A percentile compares a stretch with the other conserved stretches of the same genome.
These are phyloP conservation scores for Tylopilus felleus DNA, from an alignment of 768 basidiomycete species.

Conservation along the genomic window DNA sequence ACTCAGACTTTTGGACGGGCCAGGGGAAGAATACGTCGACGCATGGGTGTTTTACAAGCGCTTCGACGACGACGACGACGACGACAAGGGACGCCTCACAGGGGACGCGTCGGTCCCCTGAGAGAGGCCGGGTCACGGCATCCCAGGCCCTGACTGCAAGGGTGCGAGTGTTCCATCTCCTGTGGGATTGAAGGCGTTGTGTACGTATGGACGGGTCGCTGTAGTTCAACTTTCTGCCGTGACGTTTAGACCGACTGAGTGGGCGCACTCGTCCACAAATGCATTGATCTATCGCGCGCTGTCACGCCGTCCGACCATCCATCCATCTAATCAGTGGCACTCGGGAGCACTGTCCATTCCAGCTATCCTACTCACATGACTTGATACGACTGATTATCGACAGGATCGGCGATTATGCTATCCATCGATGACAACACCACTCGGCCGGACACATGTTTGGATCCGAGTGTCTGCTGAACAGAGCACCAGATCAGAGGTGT, in stretches of 20 bases:
- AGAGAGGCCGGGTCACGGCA: not conserved
- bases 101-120: not conserved
- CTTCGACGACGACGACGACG: constrained; percentile 44
- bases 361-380: not conserved
- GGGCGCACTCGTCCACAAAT: too few relatives aligned
- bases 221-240: too few relatives aligned
- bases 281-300: too few relatives aligned
- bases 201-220: not conserved
- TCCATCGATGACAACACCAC: not conserved
- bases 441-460: too few relatives aligned
- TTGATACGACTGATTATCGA: constrained; percentile 1
- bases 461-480: too few relatives aligned
- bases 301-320: not conserved
- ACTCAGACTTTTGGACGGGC: constrained; percentile 60
- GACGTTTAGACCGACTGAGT: too few relatives aligned
- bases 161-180: not conserved
- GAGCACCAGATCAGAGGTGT: not conserved
- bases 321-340: constrained; percentile 3
- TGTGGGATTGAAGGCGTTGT: not conserved
- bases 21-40: constrained; percentile 84
- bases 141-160: not conserved
- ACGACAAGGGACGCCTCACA: too few relatives aligned
- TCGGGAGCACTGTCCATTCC: not conserved
- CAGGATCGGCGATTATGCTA: not conserved
- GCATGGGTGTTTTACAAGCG: constrained; percentile 83